A percentile compares a stretch with the other conserved stretches of the same genome.
Conservation (phyloP, 352 stramenopile species). For the Phytophthora constricta region DNA sequence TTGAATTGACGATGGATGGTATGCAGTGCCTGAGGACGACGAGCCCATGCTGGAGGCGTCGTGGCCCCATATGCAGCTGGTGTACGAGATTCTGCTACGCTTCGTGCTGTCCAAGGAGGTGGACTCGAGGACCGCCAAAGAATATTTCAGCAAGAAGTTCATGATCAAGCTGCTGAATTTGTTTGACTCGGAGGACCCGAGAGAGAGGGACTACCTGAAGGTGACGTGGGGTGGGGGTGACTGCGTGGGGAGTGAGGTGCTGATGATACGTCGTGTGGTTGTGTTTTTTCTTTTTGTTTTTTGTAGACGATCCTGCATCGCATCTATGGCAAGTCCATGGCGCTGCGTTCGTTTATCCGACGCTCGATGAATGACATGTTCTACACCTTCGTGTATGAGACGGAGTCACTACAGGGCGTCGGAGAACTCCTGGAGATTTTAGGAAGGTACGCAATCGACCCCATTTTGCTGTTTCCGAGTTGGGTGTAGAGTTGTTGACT, state of each 20-base stretch:
- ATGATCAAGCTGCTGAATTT: conserved; percentile 93
- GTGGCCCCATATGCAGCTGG: conserved; percentile 98
- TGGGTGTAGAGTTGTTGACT: neutral
- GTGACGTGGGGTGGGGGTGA: conserved; percentile 7
- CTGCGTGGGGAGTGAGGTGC: neutral
- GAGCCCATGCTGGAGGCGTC: conserved; percentile 97
- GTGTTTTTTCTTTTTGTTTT: neutral
- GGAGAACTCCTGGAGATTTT: conserved; percentile 99
- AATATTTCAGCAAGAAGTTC: conserved; percentile 97
- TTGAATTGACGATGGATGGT: no score
- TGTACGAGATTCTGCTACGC: conserved; percentile 99
- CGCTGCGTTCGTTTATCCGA: conserved; percentile 97
- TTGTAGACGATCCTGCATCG: conserved; percentile 96
- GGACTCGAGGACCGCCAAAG: conserved; percentile 97
- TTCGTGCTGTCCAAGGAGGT: conserved; percentile 98
- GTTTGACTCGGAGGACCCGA: conserved; percentile 95
- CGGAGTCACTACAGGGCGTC: conserved; percentile 94
- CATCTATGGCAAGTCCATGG: conserved; percentile 99
- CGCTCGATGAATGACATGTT: conserved; percentile 98
- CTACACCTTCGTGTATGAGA: conserved; percentile 99
- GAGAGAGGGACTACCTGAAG: conserved; percentile 99
- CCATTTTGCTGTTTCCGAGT: conserved; percentile 2
- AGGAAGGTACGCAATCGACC: conserved; percentile 66
- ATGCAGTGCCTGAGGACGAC: conserved; percentile 96
- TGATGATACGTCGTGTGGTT: no score